These are phyloP conservation scores for Verbascum thapsus DNA, from an alignment of 257 asterid species.

Conservation along the genomic window DNA sequence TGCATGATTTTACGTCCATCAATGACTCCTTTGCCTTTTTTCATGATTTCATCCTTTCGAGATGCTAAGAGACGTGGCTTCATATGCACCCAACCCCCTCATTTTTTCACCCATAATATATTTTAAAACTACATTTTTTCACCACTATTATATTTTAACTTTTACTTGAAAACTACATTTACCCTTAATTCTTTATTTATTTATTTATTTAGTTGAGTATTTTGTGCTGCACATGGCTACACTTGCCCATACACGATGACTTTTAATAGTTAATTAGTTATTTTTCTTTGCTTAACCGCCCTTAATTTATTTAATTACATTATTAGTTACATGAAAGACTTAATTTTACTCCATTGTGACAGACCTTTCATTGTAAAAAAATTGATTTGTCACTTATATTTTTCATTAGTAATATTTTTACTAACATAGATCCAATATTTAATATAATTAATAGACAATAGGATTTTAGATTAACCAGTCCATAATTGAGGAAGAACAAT, in stretches of 20 bases:
- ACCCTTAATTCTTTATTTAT: background rate
- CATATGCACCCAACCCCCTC: conserved; percentile 3
- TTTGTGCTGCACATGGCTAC: conserved; percentile 30
- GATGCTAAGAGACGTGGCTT: conserved; percentile 35
- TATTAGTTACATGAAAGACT: background rate
- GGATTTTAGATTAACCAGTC: no score
- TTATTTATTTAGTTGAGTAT: background rate
- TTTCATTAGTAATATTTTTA: no score
- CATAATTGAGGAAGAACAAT: no score
- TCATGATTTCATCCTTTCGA: conserved; percentile 31
- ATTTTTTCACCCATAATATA: background rate
- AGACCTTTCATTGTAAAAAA: no score
- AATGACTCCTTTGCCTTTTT: background rate
- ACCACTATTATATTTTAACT: background rate
- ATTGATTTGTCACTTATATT: no score
- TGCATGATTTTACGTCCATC: conserved; percentile 42
- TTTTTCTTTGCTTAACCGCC: conserved; percentile 33
- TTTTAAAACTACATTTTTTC: no score
- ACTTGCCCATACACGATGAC: background rate
- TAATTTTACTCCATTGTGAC: background rate
- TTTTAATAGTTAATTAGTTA: background rate
- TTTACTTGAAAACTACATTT: conserved; percentile 17
- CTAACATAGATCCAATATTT: no score
- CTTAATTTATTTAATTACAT: background rate
- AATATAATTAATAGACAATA: no score